Base-by-base conservation (phyloP, 371 early-diverging fungal genomes). In the Lichtheimia corymbifera region DNA sequence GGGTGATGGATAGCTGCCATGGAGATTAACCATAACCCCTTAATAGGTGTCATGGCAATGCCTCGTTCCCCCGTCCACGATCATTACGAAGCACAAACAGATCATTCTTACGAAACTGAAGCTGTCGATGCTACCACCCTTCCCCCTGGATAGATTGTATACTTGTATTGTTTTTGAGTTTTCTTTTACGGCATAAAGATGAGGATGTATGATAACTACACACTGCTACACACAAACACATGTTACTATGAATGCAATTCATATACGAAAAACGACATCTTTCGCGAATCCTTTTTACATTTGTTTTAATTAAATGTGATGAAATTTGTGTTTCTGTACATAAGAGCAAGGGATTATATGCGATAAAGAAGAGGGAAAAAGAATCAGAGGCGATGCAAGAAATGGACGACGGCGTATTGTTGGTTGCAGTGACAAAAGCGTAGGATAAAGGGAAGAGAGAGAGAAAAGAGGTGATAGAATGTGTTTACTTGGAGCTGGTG, bases 51-150 rank as follows among this genome's bases (percentile, higher is more conserved):
- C 70, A 96, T 98, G 96, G 95, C 95, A 40, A 93, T 98, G 91
- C 93, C 97, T 9, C 83, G 97, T 51, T 90, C 93, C 43, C 91
- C 90, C 43, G 83, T 93, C 47, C 88, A 85, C 58, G 89, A 90
- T 53, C 42, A 41, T 5, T 83, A 88, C 63, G 92, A 89, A 62
- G 78, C 85, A 47, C 84, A 81, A 50, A 76, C 83, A 51, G 79
- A 72, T 18, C 79, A 82, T 62, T 76, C 69, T 55, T 77, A 83
- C 55, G 80, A 65, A 22, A 79, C 80, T 40, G 78, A 83, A 2
- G 81, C 51, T n/a, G 92, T 94, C 14, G 98, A 97, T 83, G 89
- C 88, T 14, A 87, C 94, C 42, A 76, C 87, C 82, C 83, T 98
- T 41, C 98, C 98, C 42, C 98, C 97, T 40, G 93, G 97, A 66